Evolutionary conservation across 768 basidiomycete genomes (phyloP), one percentile per base, ranked within the genome.

Genomic region (Trametes sanguinea): DNA sequence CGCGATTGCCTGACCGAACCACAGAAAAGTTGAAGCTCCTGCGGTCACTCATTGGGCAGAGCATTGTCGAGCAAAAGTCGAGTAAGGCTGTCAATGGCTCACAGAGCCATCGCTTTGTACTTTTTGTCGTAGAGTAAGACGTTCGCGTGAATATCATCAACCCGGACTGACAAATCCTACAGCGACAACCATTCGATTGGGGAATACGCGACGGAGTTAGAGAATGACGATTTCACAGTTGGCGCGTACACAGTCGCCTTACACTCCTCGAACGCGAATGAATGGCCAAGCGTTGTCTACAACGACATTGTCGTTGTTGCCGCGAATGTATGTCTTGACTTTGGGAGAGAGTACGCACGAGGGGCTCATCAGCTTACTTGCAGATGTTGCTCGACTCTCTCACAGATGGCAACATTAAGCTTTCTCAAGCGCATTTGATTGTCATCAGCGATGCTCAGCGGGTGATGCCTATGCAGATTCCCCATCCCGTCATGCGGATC

Each of bases 341-440:
- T 11, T 35, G 22, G 44, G 54, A 50, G 39, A 53, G 47, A 51
- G 8, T 3, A 46, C 39, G 39, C 22, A 22, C 22, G 39, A 39
- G 39, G 13, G 39, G 7, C 30, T 51, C n/a, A 35, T 22, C 13
- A 17, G 33, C 32, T 39, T 46, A 44, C 52, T 56, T 16, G 43
- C 52, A 83, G 82, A 65, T 75, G 30, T 68, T 85, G 32, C 73
- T 80, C 29, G 71, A 76, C 47, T 78, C 76, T 42, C 66, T 84
- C 11, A 51, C 68, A 6, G 69, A 66, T 47, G 78, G 77, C 27
- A 68, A 70, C 27, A 69, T 83, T 58, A 67, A 76, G 30, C 74
- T 85, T 52, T 72, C 76, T 7, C 80, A 84, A 64, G 58, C 82
- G 30, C 75, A 78, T 62, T 65, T 78, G 27, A 61, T 87, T 51